A percentile compares a stretch with the other conserved stretches of the same genome.
Conservation (phyloP, 225 moss, liverwort and hornwort genomes). For the Polytrichum formosum region DNA sequence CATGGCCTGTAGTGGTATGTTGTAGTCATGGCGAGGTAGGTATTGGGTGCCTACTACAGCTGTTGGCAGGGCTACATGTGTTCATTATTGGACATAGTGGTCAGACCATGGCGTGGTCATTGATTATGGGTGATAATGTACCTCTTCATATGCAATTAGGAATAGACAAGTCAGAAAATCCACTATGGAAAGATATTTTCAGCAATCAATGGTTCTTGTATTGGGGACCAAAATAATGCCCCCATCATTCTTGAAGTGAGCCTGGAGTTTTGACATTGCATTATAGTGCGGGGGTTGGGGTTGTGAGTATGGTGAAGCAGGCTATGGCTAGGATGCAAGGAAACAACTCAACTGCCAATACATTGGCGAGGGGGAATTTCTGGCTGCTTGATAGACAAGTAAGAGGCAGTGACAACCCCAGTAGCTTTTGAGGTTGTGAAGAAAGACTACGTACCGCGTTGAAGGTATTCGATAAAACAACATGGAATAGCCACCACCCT, state of each 20-base stretch:
- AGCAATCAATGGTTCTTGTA: conserved; percentile 13
- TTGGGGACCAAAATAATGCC: conserved; percentile 54
- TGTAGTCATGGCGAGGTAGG: too few species aligned
- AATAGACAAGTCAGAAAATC: too few species aligned
- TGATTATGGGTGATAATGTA: too few species aligned
- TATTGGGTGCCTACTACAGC: too few species aligned
- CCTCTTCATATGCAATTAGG: too few species aligned
- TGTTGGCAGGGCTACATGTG: too few species aligned
- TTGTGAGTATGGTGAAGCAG: conserved; percentile 81
- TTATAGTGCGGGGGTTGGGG: conserved; percentile 33
- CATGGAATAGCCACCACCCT: not conserved
- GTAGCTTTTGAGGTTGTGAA: not conserved
- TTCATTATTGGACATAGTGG: too few species aligned
- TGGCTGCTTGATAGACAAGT: conserved; percentile 88
- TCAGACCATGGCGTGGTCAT: too few species aligned
- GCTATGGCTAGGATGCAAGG: conserved; percentile 72
- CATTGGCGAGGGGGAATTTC: conserved; percentile 63
- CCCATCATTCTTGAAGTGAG: too few species aligned
- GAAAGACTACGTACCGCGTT: not conserved
- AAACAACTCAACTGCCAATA: conserved; percentile 39
- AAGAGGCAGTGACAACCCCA: conserved; percentile 13
- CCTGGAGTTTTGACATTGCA: too few species aligned
- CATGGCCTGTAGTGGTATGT: too few species aligned
- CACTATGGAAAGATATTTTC: too few species aligned
- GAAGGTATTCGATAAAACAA: not conserved